These are phyloP conservation scores for Ceriops decandra DNA, from an alignment of 345 rosid genomes.

Conservation along the genomic window DNA sequence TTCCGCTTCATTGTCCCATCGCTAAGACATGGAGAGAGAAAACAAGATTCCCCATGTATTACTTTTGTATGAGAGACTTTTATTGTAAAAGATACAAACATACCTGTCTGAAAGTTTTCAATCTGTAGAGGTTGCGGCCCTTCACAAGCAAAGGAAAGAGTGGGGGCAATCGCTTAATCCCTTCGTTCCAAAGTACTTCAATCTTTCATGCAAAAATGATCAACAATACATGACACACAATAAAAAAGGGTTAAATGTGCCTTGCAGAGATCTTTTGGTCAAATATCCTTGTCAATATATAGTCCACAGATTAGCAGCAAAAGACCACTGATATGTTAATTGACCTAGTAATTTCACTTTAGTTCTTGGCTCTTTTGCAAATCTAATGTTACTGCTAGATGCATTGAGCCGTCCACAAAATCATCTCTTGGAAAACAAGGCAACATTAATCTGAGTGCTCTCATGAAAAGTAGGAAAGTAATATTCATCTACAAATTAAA, in stretches of 20 bases:
- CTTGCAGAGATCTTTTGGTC: not conserved
- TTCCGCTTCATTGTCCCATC: conserved; percentile 50
- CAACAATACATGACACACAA: conserved; percentile 7
- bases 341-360: not conserved
- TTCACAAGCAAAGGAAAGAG: conserved; percentile 60
- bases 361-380: conserved; percentile 37
- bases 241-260: conserved; percentile 1
- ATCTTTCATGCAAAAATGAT: conserved; percentile 36
- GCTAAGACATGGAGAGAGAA: conserved; percentile 25
- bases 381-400: not conserved
- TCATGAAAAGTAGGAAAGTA: too few relatives aligned
- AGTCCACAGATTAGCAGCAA: conserved; percentile 1
- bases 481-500: too few relatives aligned
- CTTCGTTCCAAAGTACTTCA: conserved; percentile 66
- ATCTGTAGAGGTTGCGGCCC: conserved; percentile 60
- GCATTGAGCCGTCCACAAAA: not conserved
- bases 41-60: conserved; percentile 4
- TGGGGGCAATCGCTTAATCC: conserved; percentile 45
- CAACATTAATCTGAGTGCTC: too few relatives aligned
- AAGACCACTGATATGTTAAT: conserved; percentile 1
- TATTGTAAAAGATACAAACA: conserved; percentile 1
- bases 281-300: not conserved
- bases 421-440: too few relatives aligned
- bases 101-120: conserved; percentile 57
- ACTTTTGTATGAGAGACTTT: not conserved